Base-by-base conservation (phyloP, 164 flowering plant species). In the Vitis rupestris region DNA sequence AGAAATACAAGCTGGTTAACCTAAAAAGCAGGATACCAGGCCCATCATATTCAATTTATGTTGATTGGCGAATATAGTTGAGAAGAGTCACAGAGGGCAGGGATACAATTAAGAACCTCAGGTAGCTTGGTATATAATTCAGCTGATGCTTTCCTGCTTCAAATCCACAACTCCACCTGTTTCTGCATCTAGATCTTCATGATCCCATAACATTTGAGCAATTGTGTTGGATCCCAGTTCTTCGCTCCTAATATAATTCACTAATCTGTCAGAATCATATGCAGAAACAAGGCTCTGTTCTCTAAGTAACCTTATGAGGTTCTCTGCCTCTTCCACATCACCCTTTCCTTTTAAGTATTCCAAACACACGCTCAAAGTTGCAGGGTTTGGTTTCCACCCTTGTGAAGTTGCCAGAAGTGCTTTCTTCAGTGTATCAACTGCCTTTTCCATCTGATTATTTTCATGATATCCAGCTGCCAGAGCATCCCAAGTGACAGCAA, bases 371-470 rank as follows among this genome's bases (percentile, higher is more conserved):
- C 23, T 65, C 68, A 78, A 50, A 56, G 55, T 57, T 12, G 1
- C 50, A 9, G 4, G 51, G n/a, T 72, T 65, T 9, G 65, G 74
- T 59, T 60, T 74, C 78, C 71, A 69, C 2, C 55, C 59, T 19
- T 27, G 49, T 50, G 14, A 56, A 29, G 47, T 51, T 5, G 47
- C 62, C 52, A 66, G 3, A 19, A 75, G 19, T 10, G 82, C 77
- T 52, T 78, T 76, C 66, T 75, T 79, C 69, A 81, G 9, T 17
- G 70, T 57, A 59, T 72, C 78, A 49, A 74, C 76, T 47, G 83
- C 84, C 50, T 79, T 70, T 9, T 15, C 74, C 80, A 74, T 78
- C 64, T 69, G 75, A 23, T 70, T 60, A 14, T 62, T n/a, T 7
- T 54, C 44, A 44, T 10, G 19, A 68, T 80, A 82, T 44, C 74